Percentiles rank a stretch among this genome's conserved stretches.
phyloP scores from a whole-genome alignment of 371 early-diverging fungal species.

The Mortierella sp. region DNA sequence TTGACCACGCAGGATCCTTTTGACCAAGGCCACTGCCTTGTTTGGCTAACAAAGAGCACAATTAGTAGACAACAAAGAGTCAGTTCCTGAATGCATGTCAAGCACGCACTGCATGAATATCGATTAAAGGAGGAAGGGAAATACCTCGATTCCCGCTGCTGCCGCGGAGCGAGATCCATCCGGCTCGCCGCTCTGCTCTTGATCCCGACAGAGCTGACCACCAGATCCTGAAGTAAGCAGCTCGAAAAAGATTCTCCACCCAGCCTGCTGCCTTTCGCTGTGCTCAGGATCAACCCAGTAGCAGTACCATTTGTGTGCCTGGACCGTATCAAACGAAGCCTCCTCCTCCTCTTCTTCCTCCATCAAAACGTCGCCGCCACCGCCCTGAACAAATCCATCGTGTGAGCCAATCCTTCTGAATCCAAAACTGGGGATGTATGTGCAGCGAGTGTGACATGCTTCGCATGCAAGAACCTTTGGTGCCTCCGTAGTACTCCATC shows the following conservation, averaged over 20 bases:
- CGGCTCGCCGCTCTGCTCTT: no score
- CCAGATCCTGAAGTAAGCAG: neutral
- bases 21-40: slow-evolving; percentile 35
- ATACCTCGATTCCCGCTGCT: neutral
- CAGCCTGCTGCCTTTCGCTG: slow-evolving; percentile 16
- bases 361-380: neutral
- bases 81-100: neutral
- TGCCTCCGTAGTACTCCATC: slow-evolving; percentile 24
- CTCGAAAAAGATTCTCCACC: slow-evolving; percentile 37
- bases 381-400: neutral
- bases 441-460: slow-evolving; percentile 52
- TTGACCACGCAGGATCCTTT: slow-evolving; percentile 43
- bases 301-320: slow-evolving; percentile 54
- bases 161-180: neutral
- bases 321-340: slow-evolving; percentile 32
- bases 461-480: slow-evolving; percentile 22
- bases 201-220: neutral
- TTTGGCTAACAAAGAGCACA: slow-evolving; percentile 25
- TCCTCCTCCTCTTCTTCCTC: slow-evolving; percentile 21
- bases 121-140: neutral
- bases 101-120: neutral
- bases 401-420: neutral
- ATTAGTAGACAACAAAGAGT: neutral
- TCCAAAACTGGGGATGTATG: slow-evolving; percentile 21
- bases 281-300: slow-evolving; percentile 48